These are phyloP conservation scores for Linderina pennispora DNA, from an alignment of 192 early-diverging fungal genomes.

Conservation along the genomic window DNA sequence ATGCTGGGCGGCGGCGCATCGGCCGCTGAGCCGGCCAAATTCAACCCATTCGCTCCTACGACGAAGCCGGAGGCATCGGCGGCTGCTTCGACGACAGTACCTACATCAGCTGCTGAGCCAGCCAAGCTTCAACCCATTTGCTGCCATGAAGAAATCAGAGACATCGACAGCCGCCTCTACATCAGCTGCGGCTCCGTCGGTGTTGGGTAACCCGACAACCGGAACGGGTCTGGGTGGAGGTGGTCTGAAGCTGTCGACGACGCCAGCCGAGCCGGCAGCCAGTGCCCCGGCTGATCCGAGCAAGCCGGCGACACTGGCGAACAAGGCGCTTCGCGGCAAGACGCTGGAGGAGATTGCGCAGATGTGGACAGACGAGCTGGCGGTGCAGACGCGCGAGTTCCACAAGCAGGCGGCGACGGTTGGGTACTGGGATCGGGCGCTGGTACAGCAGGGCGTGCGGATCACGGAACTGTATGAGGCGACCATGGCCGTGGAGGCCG, in stretches of 20 bases:
- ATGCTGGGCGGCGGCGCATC: no score
- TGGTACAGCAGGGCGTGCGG: slow-evolving; percentile 78
- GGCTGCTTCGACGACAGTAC: slow-evolving; percentile 3
- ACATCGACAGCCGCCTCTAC: slow-evolving; percentile 11
- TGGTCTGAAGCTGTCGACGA: slow-evolving; percentile 33
- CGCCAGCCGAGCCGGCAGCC: slow-evolving; percentile 21
- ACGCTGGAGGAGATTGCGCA: slow-evolving; percentile 89
- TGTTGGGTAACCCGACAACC: slow-evolving; percentile 30
- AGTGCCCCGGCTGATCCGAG: slow-evolving; percentile 10
- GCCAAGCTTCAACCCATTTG: no score
- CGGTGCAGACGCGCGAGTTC: slow-evolving; percentile 74
- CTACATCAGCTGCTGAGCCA: slow-evolving; percentile 10
- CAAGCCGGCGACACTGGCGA: slow-evolving; percentile 46
- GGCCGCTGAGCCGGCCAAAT: no score
- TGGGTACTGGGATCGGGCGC: slow-evolving; percentile 73
- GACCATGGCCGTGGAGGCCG: slow-evolving; percentile 62
- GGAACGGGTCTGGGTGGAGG: slow-evolving; percentile 39
- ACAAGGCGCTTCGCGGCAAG: slow-evolving; percentile 48
- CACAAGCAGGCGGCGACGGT: slow-evolving; percentile 80
- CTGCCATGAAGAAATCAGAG: no score
- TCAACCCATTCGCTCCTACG: no score
- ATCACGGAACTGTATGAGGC: slow-evolving; percentile 73
- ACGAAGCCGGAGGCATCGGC: no score
- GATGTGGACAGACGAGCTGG: slow-evolving; percentile 83
- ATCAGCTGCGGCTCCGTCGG: slow-evolving; percentile 6